Conservation (phyloP, 1,284 basidiomycete species). For the Amylostereum areolatum region DNA sequence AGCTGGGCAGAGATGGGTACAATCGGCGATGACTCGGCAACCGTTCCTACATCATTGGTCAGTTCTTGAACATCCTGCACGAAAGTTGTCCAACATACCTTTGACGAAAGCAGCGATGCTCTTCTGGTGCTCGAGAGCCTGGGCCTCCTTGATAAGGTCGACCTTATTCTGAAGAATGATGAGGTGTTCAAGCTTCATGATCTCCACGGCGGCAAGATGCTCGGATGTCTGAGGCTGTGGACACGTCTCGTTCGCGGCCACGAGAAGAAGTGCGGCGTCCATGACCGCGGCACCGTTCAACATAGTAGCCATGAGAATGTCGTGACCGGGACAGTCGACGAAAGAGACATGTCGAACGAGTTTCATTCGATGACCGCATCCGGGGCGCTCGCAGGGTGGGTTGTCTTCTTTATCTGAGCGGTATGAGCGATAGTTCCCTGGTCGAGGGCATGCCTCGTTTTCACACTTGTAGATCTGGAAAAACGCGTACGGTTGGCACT, state of each 20-base stretch:
- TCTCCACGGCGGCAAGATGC: constrained; percentile 97
- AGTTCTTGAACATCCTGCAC: constrained; percentile 1
- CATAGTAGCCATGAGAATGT: constrained; percentile 99
- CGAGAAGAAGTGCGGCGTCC: constrained; percentile 94
- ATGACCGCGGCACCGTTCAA: constrained; percentile 99
- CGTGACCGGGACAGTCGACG: constrained; percentile 94
- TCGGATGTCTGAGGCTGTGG: constrained; percentile 99
- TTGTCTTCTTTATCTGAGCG: constrained; percentile 91
- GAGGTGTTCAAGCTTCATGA: constrained; percentile 98
- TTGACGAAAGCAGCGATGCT: constrained; percentile 92
- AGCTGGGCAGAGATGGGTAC: constrained; percentile 98
- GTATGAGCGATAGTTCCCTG: constrained; percentile 92
- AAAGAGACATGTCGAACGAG: constrained; percentile 94
- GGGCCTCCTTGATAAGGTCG: constrained; percentile 88
- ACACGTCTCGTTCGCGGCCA: constrained; percentile 97
- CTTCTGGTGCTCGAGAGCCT: constrained; percentile 90
- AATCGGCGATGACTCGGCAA: constrained; percentile 95
- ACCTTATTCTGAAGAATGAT: constrained; percentile 99
- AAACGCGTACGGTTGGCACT: neutral
- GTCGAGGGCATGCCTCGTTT: constrained; percentile 87
- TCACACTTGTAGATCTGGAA: constrained; percentile 97
- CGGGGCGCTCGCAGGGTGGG: constrained; percentile 90
- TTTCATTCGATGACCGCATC: constrained; percentile 88
- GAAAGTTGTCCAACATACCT: constrained; percentile 38
- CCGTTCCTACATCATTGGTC: constrained; percentile 61